Base-by-base conservation (phyloP, 257 asterid genomes). In the Linderniella brevidens region DNA sequence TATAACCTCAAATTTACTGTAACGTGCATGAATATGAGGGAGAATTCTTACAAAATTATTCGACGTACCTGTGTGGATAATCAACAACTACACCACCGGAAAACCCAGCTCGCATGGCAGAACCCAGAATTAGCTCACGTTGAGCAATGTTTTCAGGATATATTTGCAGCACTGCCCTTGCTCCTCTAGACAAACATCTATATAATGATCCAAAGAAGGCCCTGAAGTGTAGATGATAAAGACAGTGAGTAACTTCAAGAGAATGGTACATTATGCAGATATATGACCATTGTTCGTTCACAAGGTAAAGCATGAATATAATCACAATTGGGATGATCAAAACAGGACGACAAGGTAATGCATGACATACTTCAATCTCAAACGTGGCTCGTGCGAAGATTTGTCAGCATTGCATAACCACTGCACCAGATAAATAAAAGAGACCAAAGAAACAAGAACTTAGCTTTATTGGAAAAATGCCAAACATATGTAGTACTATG, bases 341-440 rank as follows among this genome's bases (percentile, higher is more conserved):
- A 41, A 1, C 53, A 46, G 60, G 40, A 43, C 9, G 12, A 4
- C 18, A 44, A 57, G 52, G 46, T 11, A 32, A 54, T 49, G 52
- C 13, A 41, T 8, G 37, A 68, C 92, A 51, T 81, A 90, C 98
- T 75, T 90, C 71, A 90, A 71, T 75, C 98, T 72, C 58, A 78
- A 53, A 45, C 94, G 84, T 52, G 98, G 98, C 63, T 88, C 94
- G 53, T 88, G 98, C 52, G 72, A 80, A 35, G 96, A 90, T 67
- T 68, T 85, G 78, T 90, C 98, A 18, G 98, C 98, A 61, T 90
- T 90, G 87, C 98, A 90, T 49, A 85, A 50, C 96, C 98, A 85
- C 98, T 90, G 75, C 40, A 55, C 39, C n/a, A 53, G 57, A 52
- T 62, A 44, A 52, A 51, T 35, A 50, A 44, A 77, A 46, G 52